Evolutionary conservation across 495 filamentous ascomycete species (phyloP), one percentile per base, ranked within the genome.

Genomic region (Penicillium silybi): DNA sequence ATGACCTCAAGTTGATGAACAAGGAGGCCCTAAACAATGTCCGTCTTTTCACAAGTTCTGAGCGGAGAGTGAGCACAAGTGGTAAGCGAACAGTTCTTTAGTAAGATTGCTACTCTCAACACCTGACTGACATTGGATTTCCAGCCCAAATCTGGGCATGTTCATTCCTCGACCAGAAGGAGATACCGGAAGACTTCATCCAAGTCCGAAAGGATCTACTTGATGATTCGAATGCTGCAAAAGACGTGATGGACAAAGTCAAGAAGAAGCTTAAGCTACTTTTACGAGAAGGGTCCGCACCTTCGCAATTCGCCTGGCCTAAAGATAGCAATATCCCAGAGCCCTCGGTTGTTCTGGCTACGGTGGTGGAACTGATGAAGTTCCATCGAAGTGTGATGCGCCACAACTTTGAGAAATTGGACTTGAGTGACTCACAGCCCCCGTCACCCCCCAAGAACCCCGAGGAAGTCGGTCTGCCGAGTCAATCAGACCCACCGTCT

Each of bases 181-280:
- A 96, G 39, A 69, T 96, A 15, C 83, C 88, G 0, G 81, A 88
- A 38, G 87, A 93, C 48, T 87, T 85, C 48, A 92, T 97, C 56
- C 85, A 84, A 44, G 81, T 97, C 50, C 83, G 93, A 39, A 98
- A 98, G 66, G 91, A 97, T 67, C 78, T 98, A 2, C 77, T 98
- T 6, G 93, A 98, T 66, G 93, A 98, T 63, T 96, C 90, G 1
- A 98, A 98, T 70, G 93, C 93, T n/a, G 93, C 93, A 46, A 98
- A 98, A 67, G 95, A 97, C 69, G 92, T 95, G 59, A 98, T 97
- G 92, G 93, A 98, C 70, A 96, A 95, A 66, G 93, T 98, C 41
- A 98, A 98, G 77, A 97, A 97, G 80, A 96, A 95, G 81, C 77
- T 98, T 5, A 98, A 98, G 71, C 81, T 86, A 2, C 77, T 98